phyloP scores from a whole-genome alignment of 257 asterid species.

The Gentiana dahurica region DNA sequence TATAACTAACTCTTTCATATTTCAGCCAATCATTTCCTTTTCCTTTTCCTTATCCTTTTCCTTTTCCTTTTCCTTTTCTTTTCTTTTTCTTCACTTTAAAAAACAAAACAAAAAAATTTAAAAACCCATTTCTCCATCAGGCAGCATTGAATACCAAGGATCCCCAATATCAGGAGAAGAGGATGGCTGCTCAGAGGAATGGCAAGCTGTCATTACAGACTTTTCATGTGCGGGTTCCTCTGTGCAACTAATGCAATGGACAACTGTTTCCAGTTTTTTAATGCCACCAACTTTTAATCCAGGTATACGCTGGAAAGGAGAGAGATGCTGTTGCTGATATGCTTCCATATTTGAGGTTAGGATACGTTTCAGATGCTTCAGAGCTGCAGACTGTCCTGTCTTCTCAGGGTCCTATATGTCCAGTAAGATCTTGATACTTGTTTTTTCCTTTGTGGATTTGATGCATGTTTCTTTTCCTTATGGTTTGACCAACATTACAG shows the following conservation, averaged over 20 bases:
- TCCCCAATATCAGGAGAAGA: conserved; percentile 95
- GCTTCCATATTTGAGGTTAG: conserved; percentile 93
- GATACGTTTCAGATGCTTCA: conserved; percentile 87
- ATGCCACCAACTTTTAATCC: conserved; percentile 14
- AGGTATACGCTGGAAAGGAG: conserved; percentile 82
- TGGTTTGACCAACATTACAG: conserved; percentile 17
- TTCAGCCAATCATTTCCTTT: background rate
- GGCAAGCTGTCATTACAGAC: conserved; percentile 75
- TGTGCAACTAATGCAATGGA: background rate
- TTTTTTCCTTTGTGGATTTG: conserved; percentile 2
- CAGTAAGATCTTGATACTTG: conserved; percentile 41
- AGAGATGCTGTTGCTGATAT: conserved; percentile 84
- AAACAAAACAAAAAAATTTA: too few species aligned
- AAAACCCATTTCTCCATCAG: conserved; percentile 24
- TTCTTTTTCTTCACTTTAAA: too few species aligned
- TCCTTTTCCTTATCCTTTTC: too few species aligned
- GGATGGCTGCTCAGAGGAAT: conserved; percentile 97
- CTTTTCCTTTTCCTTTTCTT: too few species aligned
- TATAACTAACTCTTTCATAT: conserved; percentile 15
- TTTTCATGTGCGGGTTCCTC: conserved; percentile 49
- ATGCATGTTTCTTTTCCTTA: background rate
- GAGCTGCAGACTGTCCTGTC: conserved; percentile 89
- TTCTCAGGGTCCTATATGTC: conserved; percentile 93
- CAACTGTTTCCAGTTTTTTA: background rate
- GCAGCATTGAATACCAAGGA: conserved; percentile 91